These are phyloP conservation scores for Aristolochia californica DNA, from an alignment of 164 flowering plant species.

Conservation along the genomic window DNA sequence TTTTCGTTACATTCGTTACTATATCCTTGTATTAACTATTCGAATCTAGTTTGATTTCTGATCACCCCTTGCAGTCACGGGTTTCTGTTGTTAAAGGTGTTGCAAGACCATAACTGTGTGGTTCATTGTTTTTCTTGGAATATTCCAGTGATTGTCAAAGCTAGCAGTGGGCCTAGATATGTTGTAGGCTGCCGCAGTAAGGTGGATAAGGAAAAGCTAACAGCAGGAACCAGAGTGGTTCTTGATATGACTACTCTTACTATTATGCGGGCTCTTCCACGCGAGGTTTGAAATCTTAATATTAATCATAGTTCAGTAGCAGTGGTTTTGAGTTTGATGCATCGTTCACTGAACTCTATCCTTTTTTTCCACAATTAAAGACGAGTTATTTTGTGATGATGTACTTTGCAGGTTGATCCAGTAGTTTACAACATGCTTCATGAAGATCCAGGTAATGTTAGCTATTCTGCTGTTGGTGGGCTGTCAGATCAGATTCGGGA, in stretches of 20 bases:
- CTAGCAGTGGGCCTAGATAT: constrained; percentile 87
- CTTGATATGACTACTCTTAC: constrained; percentile 95
- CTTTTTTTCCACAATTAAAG: not conserved
- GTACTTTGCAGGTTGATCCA: constrained; percentile 72
- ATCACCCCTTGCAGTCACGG: not conserved
- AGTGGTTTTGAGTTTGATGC: not conserved
- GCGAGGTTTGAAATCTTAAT: constrained; percentile 47
- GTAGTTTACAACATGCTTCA: constrained; percentile 95
- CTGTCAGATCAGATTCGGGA: constrained; percentile 81
- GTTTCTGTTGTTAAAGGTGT: not conserved
- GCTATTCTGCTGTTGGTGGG: constrained; percentile 97
- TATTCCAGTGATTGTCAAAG: constrained; percentile 81
- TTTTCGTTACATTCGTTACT: too few species aligned
- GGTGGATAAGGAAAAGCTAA: constrained; percentile 82
- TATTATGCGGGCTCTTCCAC: constrained; percentile 93
- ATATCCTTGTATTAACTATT: not conserved
- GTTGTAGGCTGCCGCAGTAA: constrained; percentile 92
- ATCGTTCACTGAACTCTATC: too few species aligned
- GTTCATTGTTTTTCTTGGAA: not conserved
- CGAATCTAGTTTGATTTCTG: not conserved
- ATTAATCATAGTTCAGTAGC: not conserved
- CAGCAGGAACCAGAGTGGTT: constrained; percentile 85
- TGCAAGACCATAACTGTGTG: not conserved
- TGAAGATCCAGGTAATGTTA: constrained; percentile 95
- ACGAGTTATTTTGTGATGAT: too few species aligned